Base-by-base conservation (phyloP, 2,329 filamentous ascomycete genomes). In the Botryotinia convoluta region DNA sequence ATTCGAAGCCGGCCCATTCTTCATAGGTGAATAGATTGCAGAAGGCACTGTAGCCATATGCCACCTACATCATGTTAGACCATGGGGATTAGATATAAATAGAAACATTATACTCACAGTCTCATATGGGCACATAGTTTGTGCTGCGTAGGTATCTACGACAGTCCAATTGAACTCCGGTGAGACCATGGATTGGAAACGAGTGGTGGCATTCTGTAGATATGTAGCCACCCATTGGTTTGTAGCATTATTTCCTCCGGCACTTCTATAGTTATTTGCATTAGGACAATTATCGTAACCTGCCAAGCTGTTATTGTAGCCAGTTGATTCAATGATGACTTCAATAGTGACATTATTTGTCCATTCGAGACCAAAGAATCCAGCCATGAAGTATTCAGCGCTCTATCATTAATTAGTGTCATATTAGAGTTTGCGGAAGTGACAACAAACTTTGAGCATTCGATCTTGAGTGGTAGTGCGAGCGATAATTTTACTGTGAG, bases 321-420 rank as follows among this genome's bases (percentile, higher is more conserved):
- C 84, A 1, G 79, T 78, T 26, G 85, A 82, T 78, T 94, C 92
- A 59, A 93, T 92, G 18, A 92, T 90, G 22, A 92, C 85, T 77
- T 93, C 89, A n/a, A 93, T 86, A 0, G 90, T 93, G 10, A 87
- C 91, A 79, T 93, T 92, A 44, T 89, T 86, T 1, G 89, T 86
- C 92, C 92, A 94, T 64, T 91, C 87, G 0, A 93, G 85, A 0
- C 92, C 92, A 79, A 94, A 94, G 83, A 94, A 94, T 0, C 92
- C 92, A 9, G 92, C 90, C 79, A 94, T 83, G 82, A 93, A 94
- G 81, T 94, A 92, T 81, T 94, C 92, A 4, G 92, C 92, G 61
- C 77, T 57, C 79, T 81, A 44, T 7, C 44, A 64, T 77, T 44
- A 76, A 57, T 73, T 39, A 54, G 42, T 22, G 44, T 20, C 60